Conservation (phyloP, 73 alveolate species). For the Symbiodinium pilosum region DNA sequence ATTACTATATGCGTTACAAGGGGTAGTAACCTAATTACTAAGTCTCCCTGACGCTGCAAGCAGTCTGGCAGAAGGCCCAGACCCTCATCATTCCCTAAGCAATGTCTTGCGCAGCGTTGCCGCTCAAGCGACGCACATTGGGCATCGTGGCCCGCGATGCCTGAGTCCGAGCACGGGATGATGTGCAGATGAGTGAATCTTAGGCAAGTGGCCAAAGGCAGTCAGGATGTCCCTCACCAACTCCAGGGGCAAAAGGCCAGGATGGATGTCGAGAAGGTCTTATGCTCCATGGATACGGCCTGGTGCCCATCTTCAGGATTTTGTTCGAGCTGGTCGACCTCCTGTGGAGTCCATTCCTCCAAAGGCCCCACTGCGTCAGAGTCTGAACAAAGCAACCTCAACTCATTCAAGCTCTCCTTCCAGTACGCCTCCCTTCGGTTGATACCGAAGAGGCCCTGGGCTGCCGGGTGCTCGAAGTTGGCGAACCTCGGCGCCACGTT, state of each 20-base stretch:
- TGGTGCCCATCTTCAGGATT: background rate
- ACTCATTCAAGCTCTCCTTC: constrained; percentile 2
- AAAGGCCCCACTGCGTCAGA: background rate
- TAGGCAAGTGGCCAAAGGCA: constrained; percentile 2
- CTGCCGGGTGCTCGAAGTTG: background rate
- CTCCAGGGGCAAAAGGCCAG: constrained; percentile 8
- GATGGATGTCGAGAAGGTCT: background rate
- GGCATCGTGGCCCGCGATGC: constrained; percentile 8
- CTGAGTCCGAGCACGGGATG: background rate
- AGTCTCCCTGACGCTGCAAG: too few species aligned
- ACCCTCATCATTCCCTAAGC: too few species aligned
- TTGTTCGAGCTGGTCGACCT: background rate
- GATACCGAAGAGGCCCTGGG: background rate
- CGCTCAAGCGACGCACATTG: background rate
- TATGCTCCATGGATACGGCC: background rate
- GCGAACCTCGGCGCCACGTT: background rate
- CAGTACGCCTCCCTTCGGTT: background rate
- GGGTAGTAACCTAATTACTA: too few species aligned
- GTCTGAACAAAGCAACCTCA: constrained; percentile 2
- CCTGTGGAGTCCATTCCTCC: background rate
- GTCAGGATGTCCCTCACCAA: background rate
- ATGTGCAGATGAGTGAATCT: background rate
- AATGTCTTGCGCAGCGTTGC: background rate
- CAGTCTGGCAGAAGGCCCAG: too few species aligned
- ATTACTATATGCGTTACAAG: too few species aligned